A percentile compares a stretch with the other conserved stretches of the same genome.
Conservation (phyloP, 2,329 filamentous ascomycete species). For the Sporothrix schenckii region DNA sequence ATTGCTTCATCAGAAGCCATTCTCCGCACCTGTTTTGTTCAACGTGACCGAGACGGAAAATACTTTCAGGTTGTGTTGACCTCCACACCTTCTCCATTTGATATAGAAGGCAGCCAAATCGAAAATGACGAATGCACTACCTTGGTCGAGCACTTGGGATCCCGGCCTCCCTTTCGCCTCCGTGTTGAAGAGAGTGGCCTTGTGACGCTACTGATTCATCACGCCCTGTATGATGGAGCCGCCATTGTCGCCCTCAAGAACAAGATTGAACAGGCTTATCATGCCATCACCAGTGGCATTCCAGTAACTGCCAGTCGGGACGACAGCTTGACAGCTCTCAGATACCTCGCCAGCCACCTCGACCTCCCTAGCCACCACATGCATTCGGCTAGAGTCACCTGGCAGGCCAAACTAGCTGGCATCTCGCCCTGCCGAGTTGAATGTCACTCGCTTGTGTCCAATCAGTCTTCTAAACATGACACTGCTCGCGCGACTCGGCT, state of each 20-base stretch:
- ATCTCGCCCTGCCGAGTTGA: constrained; percentile 19
- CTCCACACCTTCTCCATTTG: constrained; percentile 28
- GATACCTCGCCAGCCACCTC: not conserved
- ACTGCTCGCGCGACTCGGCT: constrained; percentile 18
- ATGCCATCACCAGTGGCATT: not conserved
- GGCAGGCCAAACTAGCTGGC: constrained; percentile 12
- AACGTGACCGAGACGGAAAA: constrained; percentile 34
- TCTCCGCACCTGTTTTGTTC: constrained; percentile 37
- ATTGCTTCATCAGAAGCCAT: constrained; percentile 35
- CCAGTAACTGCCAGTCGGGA: not conserved
- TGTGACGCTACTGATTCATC: constrained; percentile 37
- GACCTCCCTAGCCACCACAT: not conserved
- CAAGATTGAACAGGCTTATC: constrained; percentile 35
- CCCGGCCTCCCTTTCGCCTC: constrained; percentile 1
- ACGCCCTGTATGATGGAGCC: constrained; percentile 38
- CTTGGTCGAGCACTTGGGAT: not conserved
- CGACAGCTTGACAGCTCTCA: not conserved
- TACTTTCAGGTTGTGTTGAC: constrained; percentile 37
- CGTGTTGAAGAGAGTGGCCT: not conserved
- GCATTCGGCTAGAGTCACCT: not conserved
- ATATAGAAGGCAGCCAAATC: not conserved
- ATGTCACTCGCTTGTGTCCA: no score
- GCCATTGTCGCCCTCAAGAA: constrained; percentile 33
- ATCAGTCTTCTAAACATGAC: not conserved
- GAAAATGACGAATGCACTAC: not conserved